Evolutionary conservation across 208 protist species (phyloP).

Genomic region (Crithidia bombi): DNA sequence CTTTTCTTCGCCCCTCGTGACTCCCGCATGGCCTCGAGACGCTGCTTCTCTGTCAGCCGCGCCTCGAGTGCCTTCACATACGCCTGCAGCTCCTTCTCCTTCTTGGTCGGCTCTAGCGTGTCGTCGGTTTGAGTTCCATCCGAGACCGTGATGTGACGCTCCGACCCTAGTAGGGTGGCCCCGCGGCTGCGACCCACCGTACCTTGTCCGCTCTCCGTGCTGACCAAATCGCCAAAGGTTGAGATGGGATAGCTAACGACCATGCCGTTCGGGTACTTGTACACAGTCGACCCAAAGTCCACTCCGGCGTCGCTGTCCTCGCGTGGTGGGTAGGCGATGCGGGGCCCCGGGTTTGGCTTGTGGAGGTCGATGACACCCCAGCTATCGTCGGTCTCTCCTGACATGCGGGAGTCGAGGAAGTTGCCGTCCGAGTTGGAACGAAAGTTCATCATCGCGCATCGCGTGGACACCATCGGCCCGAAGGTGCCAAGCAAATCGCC

Average conservation of each 20-base stretch:
- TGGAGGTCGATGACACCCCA: constrained; percentile 17
- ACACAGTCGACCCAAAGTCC: constrained; percentile 26
- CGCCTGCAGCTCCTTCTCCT: constrained; percentile 25
- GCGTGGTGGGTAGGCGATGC: constrained; percentile 15
- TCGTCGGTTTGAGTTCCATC: constrained; percentile 33
- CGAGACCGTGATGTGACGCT: neutral
- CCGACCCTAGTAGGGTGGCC: neutral
- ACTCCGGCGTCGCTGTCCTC: constrained; percentile 1
- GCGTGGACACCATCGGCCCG: constrained; percentile 35
- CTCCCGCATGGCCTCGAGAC: constrained; percentile 33
- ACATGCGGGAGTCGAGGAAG: constrained; percentile 1
- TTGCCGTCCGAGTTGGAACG: neutral
- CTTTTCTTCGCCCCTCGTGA: constrained; percentile 21
- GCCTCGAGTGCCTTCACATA: constrained; percentile 37
- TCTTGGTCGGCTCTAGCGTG: constrained; percentile 15
- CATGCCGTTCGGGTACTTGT: constrained; percentile 37
- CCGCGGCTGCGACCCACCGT: constrained; percentile 9
- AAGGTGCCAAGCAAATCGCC: constrained; percentile 24
- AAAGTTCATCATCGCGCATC: constrained; percentile 2
- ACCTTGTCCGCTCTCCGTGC: constrained; percentile 22
- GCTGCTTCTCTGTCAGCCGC: constrained; percentile 37
- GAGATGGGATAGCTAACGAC: constrained; percentile 35
- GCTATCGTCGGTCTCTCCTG: constrained; percentile 15
- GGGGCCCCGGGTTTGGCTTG: constrained; percentile 31
- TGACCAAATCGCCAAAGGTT: constrained; percentile 38